Base-by-base conservation (phyloP, 2,329 filamentous ascomycete species). In the Aureobasidium zeae region DNA sequence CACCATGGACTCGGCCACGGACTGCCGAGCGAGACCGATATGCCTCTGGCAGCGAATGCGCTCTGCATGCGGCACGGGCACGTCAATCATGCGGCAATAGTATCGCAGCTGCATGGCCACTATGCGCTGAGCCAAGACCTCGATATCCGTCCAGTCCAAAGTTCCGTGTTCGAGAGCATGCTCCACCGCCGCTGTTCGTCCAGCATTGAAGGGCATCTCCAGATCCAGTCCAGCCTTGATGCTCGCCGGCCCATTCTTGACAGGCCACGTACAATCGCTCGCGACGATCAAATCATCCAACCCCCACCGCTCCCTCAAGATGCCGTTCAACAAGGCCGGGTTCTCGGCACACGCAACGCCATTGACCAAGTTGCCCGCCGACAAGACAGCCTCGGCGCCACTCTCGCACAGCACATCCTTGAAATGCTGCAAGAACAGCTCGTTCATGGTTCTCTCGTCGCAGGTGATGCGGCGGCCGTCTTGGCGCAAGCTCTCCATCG, bases 401-500 rank as follows among this genome's bases (percentile, higher is more conserved):
- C 42, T 43, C 20, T 35, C 47, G 12, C 47, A 42, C 5, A 52
- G 37, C 4, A 49, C 25, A 5, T 42, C 34, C 15, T 44, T 43
- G 29, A 52, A 52, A 17, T 52, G 50, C n/a, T 49, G 46, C 7
- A 52, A 50, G 37, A 55, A 57, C 5, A 55, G 51, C 45, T 59
- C 55, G 29, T 55, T 52, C 30, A 59, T 42, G 3, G 51, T 49
- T 8, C 47, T 46, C 16, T 57, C 55, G 6, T 56, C 55, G 19
- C 57, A 43, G 19, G 46, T 30, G 7, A 59, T 55, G 38, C 57
- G 51, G 38, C 57, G 51, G 3, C 57, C 53, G 3, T 44, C 44
- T 43, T 57, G 57, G n/a, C 56, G 48, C 2, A 54, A 49, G 42
- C 53, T 56, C 37, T 57, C 55, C 55, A 57, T 57, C 7, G 55